Evolutionary conservation across 768 basidiomycete species (phyloP), one percentile per base, ranked within the genome.

Genomic region (Rhodosporidiobolus sp.): DNA sequence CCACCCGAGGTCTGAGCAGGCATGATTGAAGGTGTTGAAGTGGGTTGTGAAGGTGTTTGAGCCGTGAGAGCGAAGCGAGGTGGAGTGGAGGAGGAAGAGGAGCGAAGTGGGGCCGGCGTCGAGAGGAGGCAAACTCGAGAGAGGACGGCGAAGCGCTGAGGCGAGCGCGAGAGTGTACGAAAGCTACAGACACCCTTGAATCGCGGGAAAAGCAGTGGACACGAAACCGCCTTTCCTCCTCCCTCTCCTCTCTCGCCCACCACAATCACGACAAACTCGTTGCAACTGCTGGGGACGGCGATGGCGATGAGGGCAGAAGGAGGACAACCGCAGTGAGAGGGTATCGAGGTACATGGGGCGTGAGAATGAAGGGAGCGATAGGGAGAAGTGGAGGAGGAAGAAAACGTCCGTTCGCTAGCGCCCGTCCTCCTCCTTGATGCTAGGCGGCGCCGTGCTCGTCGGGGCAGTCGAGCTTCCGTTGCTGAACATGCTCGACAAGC

Each of bases 391-490:
- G n/a, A n/a, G n/a, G n/a, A n/a, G n/a, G n/a, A n/a, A 14, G 16
- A 11, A 45, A 43, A 56, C 32, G 54, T 60, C 26, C n/a, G 16
- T 45, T 32, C 45, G 49, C 35, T 11, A 30, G 14, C 11, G 1
- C 16, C n/a, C 59, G 11, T 68, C 67, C 45, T 73, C 72, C 48
- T 68, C 72, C 61, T 57, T 45, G 38, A 73, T 69, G 45, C 67
- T 65, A 6, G 68, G 60, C 43, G 73, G 73, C 5, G 68, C 68
- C 7, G 68, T 66, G 57, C 65, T 65, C 3, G 72, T 69, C 52
- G 59, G 58, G 16, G 67, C 63, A 0, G 72, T 57, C 38, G 63
- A 56, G 35, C 72, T 64, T 3, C 72, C 72, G 32, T 61, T 64
- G 43, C 57, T 54, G 38, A 73, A 65, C 17, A 73, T 28, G 34